phyloP scores from a whole-genome alignment of 176 grass and related monocot genomes.

The Cymbopogon citratus region DNA sequence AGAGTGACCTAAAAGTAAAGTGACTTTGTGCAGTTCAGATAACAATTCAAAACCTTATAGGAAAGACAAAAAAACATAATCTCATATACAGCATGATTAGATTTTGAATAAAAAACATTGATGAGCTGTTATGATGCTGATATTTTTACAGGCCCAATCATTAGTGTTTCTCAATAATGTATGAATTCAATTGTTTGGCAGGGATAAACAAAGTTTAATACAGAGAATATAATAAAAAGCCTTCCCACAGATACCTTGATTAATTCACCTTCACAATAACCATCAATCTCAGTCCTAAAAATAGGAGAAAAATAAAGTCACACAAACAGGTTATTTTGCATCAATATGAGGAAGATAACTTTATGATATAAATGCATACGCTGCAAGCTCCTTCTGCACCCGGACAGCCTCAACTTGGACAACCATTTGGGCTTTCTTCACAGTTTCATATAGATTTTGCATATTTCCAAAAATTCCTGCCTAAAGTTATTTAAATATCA shows the following conservation, averaged over 20 bases:
- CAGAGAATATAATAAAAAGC: constrained; percentile 10
- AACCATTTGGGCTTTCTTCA: constrained; percentile 99
- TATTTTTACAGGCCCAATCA: neutral
- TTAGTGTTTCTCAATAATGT: neutral
- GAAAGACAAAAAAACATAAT: neutral
- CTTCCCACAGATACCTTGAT: constrained; percentile 66
- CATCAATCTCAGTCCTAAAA: constrained; percentile 91
- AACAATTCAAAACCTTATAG: neutral
- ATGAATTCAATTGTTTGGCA: neutral
- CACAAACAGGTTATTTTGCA: neutral
- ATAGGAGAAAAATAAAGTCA: constrained; percentile 12
- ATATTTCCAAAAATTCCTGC: constrained; percentile 88
- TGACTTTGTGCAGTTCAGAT: neutral
- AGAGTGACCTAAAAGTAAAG: neutral
- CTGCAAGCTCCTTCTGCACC: constrained; percentile 97
- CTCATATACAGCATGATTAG: neutral
- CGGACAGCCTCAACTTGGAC: constrained; percentile 98
- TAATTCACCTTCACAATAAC: constrained; percentile 98
- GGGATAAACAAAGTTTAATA: neutral
- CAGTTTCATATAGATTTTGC: constrained; percentile 98
- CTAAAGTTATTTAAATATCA: constrained; percentile 33
- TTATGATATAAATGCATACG: constrained; percentile 49
- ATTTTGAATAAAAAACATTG: neutral
- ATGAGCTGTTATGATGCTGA: neutral
- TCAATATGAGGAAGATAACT: constrained; percentile 27